Percentiles rank a stretch among this genome's conserved stretches.
These are phyloP conservation scores for Abortiporus biennis DNA, from an alignment of 1,284 basidiomycete genomes.

Conservation along the genomic window DNA sequence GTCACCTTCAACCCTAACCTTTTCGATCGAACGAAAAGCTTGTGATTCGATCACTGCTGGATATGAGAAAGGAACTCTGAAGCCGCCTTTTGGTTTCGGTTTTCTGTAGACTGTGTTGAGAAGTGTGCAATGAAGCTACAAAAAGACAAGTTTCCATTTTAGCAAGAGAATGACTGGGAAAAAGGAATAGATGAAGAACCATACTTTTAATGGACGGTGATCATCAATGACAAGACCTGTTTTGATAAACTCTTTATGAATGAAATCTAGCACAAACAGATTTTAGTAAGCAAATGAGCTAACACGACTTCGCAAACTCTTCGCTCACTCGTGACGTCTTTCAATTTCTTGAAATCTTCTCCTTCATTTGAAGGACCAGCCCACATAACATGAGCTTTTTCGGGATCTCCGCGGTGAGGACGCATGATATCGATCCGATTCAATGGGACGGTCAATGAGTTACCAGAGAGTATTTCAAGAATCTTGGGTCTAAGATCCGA, in stretches of 20 bases:
- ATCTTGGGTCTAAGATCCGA: conserved; percentile 40
- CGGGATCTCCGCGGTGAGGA: conserved; percentile 29
- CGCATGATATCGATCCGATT: conserved; percentile 48
- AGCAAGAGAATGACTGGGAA: not conserved
- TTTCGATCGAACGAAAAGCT: conserved; percentile 18
- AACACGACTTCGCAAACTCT: no score
- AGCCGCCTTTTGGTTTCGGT: conserved; percentile 19
- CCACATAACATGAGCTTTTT: conserved; percentile 54
- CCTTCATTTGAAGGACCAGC: conserved; percentile 35
- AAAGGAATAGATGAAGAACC: conserved; percentile 10
- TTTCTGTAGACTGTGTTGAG: conserved; percentile 56
- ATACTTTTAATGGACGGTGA: conserved; percentile 53
- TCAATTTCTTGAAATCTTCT: conserved; percentile 23
- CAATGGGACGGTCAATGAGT: conserved; percentile 37
- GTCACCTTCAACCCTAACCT: not conserved
- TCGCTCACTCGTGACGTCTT: conserved; percentile 38
- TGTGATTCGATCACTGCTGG: conserved; percentile 32
- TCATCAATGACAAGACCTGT: conserved; percentile 39
- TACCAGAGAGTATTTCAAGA: conserved; percentile 17
- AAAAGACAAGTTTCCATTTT: not conserved
- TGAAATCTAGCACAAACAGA: conserved; percentile 41
- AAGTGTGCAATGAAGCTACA: conserved; percentile 65
- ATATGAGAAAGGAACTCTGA: conserved; percentile 44
- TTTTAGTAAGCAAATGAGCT: not conserved
- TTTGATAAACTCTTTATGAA: conserved; percentile 38